phyloP scores from a whole-genome alignment of 164 flowering plant genomes.

The Liriodendron chinense region DNA sequence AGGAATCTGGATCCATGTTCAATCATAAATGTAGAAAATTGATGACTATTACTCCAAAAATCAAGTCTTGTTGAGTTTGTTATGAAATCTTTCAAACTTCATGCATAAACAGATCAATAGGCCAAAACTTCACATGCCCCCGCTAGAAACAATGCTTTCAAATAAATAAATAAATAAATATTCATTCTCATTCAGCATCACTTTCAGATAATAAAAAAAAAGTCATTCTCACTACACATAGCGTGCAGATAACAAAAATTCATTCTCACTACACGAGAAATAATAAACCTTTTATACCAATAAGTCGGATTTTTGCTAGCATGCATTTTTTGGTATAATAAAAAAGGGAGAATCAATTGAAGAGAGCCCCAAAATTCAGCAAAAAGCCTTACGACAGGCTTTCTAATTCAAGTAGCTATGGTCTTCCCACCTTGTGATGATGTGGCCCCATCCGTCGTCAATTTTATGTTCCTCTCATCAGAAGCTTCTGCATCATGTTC shows the following conservation, averaged over 20 bases:
- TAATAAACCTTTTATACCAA: background rate
- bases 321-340: background rate
- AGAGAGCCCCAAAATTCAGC: background rate
- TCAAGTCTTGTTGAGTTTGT: too few species aligned
- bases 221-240: background rate
- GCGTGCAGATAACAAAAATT: background rate
- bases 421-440: constrained; percentile 13
- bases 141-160: background rate
- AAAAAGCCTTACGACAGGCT: background rate
- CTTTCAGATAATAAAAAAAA: background rate
- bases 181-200: too few species aligned
- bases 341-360: background rate
- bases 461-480: constrained; percentile 21
- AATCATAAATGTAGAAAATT: too few species aligned
- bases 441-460: background rate
- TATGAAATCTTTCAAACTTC: too few species aligned
- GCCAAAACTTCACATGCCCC: too few species aligned
- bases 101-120: too few species aligned
- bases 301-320: background rate
- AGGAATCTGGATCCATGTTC: too few species aligned
- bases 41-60: too few species aligned
- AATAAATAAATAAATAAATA: background rate
- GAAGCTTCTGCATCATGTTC: constrained; percentile 27
- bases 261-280: background rate
- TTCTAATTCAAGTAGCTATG: constrained; percentile 8